These are phyloP conservation scores for Colletotrichum agaves DNA, from an alignment of 2,329 filamentous ascomycete species.

Conservation along the genomic window DNA sequence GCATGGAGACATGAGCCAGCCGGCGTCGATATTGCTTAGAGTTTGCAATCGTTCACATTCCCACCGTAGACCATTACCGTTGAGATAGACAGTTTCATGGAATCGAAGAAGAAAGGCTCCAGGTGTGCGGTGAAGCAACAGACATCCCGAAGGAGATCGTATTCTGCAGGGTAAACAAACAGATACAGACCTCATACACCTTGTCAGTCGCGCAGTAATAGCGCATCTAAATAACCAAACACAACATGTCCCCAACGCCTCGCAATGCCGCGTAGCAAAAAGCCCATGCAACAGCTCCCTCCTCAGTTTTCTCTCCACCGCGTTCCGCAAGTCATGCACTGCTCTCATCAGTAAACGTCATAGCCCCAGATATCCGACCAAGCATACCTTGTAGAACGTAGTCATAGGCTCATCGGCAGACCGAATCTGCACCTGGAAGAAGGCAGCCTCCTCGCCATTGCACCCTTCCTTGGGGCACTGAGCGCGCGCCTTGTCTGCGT, in stretches of 20 bases:
- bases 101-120: too few species aligned
- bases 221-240: background rate
- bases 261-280: constrained; percentile 40
- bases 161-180: background rate
- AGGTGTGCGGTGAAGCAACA: background rate
- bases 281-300: background rate
- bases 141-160: background rate
- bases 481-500: constrained; percentile 84
- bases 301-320: constrained; percentile 74
- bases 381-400: constrained; percentile 84
- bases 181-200: background rate
- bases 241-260: constrained; percentile 41
- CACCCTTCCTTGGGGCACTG: constrained; percentile 87
- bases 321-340: constrained; percentile 75
- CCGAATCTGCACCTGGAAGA: constrained; percentile 96
- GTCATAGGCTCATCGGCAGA: constrained; percentile 99
- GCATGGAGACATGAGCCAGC: too few species aligned
- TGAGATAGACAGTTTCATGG: too few species aligned
- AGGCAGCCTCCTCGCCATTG: constrained; percentile 86
- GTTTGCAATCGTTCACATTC: too few species aligned
- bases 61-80: too few species aligned
- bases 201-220: background rate
- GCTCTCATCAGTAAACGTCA: constrained; percentile 9
- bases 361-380: background rate
- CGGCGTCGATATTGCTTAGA: too few species aligned